Evolutionary conservation across 83 land plant genomes (phyloP).

Genomic region (Thuja plicata): DNA sequence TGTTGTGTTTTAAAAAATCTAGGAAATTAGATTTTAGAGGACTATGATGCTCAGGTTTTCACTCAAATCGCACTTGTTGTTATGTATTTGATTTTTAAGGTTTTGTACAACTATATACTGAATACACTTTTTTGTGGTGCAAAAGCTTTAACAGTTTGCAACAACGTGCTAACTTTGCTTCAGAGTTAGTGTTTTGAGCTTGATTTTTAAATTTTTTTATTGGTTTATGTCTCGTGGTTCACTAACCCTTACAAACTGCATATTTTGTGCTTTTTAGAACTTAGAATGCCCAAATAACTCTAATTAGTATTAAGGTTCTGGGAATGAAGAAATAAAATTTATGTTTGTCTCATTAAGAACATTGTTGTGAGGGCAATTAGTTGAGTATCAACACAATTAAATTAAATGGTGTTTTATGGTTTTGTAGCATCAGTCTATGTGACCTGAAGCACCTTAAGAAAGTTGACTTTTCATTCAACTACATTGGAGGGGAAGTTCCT

Average conservation of each 20-base stretch:
- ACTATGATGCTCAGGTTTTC: neutral
- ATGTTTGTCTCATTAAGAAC: neutral
- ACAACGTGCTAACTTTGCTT: neutral
- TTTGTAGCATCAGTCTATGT: conserved; percentile 28
- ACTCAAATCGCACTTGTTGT: neutral
- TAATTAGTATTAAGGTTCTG: neutral
- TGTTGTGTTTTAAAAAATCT: neutral
- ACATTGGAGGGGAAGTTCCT: conserved; percentile 20
- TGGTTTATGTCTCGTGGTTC: neutral
- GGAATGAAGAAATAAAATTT: neutral
- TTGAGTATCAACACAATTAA: neutral
- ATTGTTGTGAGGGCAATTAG: neutral
- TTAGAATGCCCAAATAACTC: neutral
- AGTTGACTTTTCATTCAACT: conserved; percentile 18
- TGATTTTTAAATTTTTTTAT: neutral
- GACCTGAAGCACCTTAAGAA: conserved; percentile 19
- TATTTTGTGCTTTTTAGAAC: neutral
- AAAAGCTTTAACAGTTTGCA: neutral
- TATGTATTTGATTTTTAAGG: neutral
- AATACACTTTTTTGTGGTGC: neutral
- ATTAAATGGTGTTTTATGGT: neutral
- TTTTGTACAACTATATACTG: neutral
- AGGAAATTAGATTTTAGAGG: neutral
- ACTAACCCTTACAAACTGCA: neutral
- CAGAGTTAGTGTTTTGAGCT: neutral